Percentiles rank a stretch among this genome's conserved stretches.
Conservation (phyloP, 2,329 filamentous ascomycete genomes). For the Knoxdaviesia proteae region DNA sequence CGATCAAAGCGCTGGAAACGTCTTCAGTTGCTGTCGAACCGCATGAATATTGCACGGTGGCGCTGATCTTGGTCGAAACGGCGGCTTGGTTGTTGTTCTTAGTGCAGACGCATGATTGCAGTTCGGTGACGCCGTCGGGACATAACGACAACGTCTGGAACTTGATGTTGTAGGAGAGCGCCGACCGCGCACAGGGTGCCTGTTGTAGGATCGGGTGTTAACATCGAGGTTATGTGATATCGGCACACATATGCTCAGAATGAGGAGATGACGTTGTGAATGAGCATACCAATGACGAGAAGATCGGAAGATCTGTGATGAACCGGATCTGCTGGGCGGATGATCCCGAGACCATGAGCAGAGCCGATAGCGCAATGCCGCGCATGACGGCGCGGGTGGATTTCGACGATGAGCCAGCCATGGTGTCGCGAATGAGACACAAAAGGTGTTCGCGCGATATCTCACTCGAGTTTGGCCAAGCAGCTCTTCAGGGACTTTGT, state of each 20-base stretch:
- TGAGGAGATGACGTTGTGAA: background rate
- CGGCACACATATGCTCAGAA: slow-evolving; percentile 2
- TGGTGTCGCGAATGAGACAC: background rate
- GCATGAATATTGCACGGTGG: slow-evolving; percentile 20
- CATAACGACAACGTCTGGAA: slow-evolving; percentile 21
- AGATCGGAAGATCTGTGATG: slow-evolving; percentile 22
- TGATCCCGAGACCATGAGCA: background rate
- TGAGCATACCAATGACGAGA: slow-evolving; percentile 16
- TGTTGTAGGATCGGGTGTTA: slow-evolving; percentile 7
- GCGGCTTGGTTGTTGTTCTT: slow-evolving; percentile 20
- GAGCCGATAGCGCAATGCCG: background rate
- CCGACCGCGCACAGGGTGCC: slow-evolving; percentile 28
- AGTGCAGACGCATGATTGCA: slow-evolving; percentile 32
- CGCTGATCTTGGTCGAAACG: slow-evolving; percentile 17
- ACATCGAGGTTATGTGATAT: background rate
- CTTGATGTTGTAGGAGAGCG: slow-evolving; percentile 22
- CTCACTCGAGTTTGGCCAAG: slow-evolving; percentile 62
- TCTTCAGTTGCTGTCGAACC: slow-evolving; percentile 25
- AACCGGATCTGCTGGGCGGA: slow-evolving; percentile 14
- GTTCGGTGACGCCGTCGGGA: slow-evolving; percentile 18
- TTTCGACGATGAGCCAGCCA: background rate
- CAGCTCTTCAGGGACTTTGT: slow-evolving; percentile 19
- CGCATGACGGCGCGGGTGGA: background rate
- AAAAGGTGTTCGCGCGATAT: slow-evolving; percentile 32
- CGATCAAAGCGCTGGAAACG: slow-evolving; percentile 21